Evolutionary conservation across 2,329 filamentous ascomycete species (phyloP).

Genomic region (Ophiocordyceps sinensis): DNA sequence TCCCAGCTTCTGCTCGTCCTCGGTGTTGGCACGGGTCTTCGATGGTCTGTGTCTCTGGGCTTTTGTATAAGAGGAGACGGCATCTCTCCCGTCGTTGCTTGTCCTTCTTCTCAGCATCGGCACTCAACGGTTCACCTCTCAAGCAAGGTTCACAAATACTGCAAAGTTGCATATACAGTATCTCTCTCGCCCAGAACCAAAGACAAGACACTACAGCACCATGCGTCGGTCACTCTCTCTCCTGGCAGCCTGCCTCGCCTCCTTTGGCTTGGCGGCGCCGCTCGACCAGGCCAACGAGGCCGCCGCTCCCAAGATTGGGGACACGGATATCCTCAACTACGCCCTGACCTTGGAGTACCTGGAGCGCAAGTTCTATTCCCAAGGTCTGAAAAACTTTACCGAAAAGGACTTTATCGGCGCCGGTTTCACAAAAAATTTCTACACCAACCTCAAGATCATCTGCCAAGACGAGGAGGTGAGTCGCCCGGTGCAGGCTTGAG

Average conservation of each 20-base stretch:
- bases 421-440: conserved; percentile 36
- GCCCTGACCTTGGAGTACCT: conserved; percentile 38
- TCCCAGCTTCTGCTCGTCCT: no score
- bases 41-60: no score
- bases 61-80: not conserved
- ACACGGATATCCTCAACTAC: conserved; percentile 25
- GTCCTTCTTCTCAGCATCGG: no score
- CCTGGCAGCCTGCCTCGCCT: conserved; percentile 2
- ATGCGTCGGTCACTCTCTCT: conserved; percentile 4
- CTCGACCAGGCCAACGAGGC: not conserved
- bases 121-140: not conserved
- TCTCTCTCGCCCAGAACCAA: not conserved
- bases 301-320: no score
- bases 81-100: not conserved
- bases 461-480: conserved; percentile 32
- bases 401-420: conserved; percentile 34
- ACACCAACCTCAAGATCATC: conserved; percentile 42
- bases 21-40: no score
- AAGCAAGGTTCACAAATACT: no score
- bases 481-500: not conserved
- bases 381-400: conserved; percentile 44
- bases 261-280: not conserved
- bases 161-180: no score
- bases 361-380: conserved; percentile 47
- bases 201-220: not conserved